phyloP scores from a whole-genome alignment of 768 basidiomycete genomes.

The Multifurca ochricompacta region DNA sequence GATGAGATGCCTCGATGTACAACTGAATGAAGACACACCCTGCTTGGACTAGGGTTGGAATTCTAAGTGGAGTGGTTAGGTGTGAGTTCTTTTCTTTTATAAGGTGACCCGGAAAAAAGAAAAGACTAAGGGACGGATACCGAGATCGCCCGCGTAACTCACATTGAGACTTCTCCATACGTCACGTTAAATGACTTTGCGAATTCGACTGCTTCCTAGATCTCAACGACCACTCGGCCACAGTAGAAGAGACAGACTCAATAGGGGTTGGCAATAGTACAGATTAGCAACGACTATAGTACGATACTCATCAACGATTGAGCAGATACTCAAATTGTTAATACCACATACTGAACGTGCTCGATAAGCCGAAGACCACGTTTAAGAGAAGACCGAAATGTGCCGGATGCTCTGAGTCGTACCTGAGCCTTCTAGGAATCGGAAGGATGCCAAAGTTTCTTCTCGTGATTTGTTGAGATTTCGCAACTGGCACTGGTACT shows the following conservation, averaged over 20 bases:
- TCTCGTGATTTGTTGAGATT: not conserved
- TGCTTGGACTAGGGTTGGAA: constrained; percentile 60
- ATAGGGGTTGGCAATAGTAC: constrained; percentile 76
- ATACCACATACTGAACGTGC: constrained; percentile 38
- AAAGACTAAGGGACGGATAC: constrained; percentile 22
- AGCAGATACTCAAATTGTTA: constrained; percentile 24
- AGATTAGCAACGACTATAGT: constrained; percentile 58
- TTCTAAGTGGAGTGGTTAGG: constrained; percentile 36
- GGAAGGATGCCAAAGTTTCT: constrained; percentile 38
- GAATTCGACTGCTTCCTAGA: constrained; percentile 29
- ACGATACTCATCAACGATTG: not conserved
- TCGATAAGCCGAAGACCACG: constrained; percentile 39
- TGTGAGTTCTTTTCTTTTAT: too few species aligned
- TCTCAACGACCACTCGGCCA: not conserved
- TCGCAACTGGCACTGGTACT: not conserved
- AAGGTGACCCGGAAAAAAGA: not conserved
- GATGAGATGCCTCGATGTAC: not conserved
- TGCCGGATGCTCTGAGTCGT: constrained; percentile 33
- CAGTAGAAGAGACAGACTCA: constrained; percentile 44
- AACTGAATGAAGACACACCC: constrained; percentile 31
- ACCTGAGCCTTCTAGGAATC: constrained; percentile 36
- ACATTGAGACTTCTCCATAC: constrained; percentile 11
- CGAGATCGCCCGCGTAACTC: not conserved
- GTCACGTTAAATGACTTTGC: constrained; percentile 33
- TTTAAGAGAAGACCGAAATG: constrained; percentile 35